These are phyloP conservation scores for Starmerella apicola DNA, from an alignment of 805 yeast genomes.

Conservation along the genomic window DNA sequence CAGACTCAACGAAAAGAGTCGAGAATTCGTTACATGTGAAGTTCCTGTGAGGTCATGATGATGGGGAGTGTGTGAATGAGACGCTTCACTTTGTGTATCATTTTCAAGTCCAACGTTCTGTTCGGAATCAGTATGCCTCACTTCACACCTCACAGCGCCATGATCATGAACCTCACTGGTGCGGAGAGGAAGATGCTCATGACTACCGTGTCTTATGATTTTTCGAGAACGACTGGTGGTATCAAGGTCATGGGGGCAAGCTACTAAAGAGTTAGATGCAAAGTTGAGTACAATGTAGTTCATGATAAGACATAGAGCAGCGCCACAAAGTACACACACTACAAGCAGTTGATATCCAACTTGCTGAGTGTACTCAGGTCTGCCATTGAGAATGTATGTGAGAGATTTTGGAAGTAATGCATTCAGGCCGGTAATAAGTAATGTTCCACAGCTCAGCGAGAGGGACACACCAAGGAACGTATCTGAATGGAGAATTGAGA, in stretches of 20 bases:
- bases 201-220: background rate
- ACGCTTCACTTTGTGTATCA: slow-evolving; percentile 2
- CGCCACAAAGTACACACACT: slow-evolving; percentile 42
- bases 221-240: slow-evolving; percentile 1
- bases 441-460: slow-evolving; percentile 70
- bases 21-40: slow-evolving; percentile 63
- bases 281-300: slow-evolving; percentile 57
- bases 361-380: slow-evolving; percentile 20
- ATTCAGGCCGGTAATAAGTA: slow-evolving; percentile 62
- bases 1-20: slow-evolving; percentile 74
- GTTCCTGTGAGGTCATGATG: slow-evolving; percentile 21
- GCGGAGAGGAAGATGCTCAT: slow-evolving; percentile 10
- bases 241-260: slow-evolving; percentile 15
- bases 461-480: slow-evolving; percentile 60
- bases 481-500: slow-evolving; percentile 47
- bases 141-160: slow-evolving; percentile 5
- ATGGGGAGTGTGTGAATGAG: slow-evolving; percentile 61
- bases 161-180: slow-evolving; percentile 7
- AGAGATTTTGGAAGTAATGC: slow-evolving; percentile 61
- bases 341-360: slow-evolving; percentile 33
- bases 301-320: slow-evolving; percentile 43
- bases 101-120: slow-evolving; percentile 3
- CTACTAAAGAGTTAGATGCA: slow-evolving; percentile 36
- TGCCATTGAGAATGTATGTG: slow-evolving; percentile 32
- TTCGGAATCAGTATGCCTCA: background rate